Evolutionary conservation across 2,329 filamentous ascomycete genomes (phyloP), one percentile per base, ranked within the genome.

Genomic region (Penicillium sp.): DNA sequence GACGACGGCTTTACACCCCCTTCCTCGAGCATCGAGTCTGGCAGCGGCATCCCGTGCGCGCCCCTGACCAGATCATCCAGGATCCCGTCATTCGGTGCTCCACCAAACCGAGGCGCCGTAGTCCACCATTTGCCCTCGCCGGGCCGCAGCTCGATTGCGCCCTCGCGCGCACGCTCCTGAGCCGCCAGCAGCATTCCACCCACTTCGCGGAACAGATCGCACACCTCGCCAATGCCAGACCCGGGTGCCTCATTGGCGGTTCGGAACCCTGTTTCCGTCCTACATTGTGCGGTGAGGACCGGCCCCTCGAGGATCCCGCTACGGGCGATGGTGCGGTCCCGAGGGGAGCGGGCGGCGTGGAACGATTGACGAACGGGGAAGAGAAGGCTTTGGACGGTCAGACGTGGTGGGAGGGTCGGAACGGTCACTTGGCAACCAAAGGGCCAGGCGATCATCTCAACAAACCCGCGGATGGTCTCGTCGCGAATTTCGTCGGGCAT

Each of bases 71-170:
- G 65, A 59, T 73, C 68, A 50, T 72, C 68, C 52, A 71, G 69
- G 39, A 77, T 72, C 46, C 73, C 73, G 57, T 74, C 71, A 22
- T 73, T 73, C 13, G 73, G 67, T 0, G 75, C 76, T 31, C 84
- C 85, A 53, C 85, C 85, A 79, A 84, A 87, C 54, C 85, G 78
- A 27, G 81, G 79, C 53, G 73, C 78, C 2, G 74, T 79, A 2
- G 84, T 83, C 83, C 84, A 88, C 85, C 86, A 88, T 66, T 84
- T 80, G 3, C 82, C 83, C 63, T 84, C 80, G 1, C 84, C 83
- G 3, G 82, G 78, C 53, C 73, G 78, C 50, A 72, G 69, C 64
- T 86, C 83, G 1, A 67, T 67, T 54, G 73, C 77, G 0, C 83
- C 85, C 66, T 87, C 79, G 53, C 85, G 78, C n/a, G 78, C 78